Evolutionary conservation across 1,284 basidiomycete species (phyloP).

Genomic region (Gastroboletus turbinatus): DNA sequence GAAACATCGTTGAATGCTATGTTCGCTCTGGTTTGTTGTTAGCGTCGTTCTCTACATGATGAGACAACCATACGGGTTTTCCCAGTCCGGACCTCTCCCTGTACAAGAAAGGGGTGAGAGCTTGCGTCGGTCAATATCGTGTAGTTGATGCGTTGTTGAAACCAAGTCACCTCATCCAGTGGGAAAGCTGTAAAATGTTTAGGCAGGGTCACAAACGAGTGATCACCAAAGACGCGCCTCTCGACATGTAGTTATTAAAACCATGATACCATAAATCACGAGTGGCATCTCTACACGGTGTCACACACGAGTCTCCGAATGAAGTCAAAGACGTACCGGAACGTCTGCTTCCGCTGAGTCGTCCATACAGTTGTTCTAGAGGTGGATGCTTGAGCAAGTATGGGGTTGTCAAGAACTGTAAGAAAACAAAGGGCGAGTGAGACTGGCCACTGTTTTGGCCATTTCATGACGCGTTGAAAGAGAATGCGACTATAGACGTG

Average conservation of each 20-base stretch:
- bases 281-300: constrained; percentile 55
- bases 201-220: neutral
- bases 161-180: constrained; percentile 64
- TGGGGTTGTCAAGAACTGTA: constrained; percentile 45
- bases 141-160: constrained; percentile 4
- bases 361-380: constrained; percentile 53
- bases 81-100: constrained; percentile 80
- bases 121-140: constrained; percentile 39
- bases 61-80: constrained; percentile 59
- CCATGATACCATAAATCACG: constrained; percentile 83
- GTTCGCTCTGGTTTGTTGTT: constrained; percentile 50
- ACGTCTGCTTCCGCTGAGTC: constrained; percentile 54
- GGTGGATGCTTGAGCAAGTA: constrained; percentile 34
- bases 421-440: constrained; percentile 50
- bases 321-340: constrained; percentile 46
- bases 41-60: constrained; percentile 2
- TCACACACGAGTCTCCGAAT: constrained; percentile 1
- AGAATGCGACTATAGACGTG: constrained; percentile 17
- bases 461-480: constrained; percentile 53
- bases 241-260: constrained; percentile 75
- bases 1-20: constrained; percentile 80
- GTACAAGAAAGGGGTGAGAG: constrained; percentile 85
- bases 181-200: constrained; percentile 60
- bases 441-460: constrained; percentile 60
- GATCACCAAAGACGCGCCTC: constrained; percentile 47